Conservation (phyloP, 2,329 filamentous ascomycete genomes). For the Cladosporium sp. region DNA sequence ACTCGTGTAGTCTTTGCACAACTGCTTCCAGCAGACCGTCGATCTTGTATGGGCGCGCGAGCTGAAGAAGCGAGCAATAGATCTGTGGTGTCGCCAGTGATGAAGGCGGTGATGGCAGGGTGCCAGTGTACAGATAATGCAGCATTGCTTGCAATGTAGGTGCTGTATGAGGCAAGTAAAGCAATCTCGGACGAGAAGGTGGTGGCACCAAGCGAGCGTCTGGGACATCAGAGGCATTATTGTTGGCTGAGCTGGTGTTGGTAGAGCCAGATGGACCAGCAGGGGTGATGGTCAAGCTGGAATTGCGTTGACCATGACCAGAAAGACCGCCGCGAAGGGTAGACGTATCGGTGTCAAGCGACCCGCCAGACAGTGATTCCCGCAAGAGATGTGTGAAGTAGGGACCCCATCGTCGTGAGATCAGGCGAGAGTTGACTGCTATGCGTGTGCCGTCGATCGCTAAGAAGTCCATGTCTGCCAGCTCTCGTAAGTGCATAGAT, state of each 20-base stretch:
- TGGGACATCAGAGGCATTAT: conserved; percentile 46
- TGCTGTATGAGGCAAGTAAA: conserved; percentile 90
- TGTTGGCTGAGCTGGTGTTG: conserved; percentile 40
- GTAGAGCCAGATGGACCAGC: conserved; percentile 38
- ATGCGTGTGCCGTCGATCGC: conserved; percentile 88
- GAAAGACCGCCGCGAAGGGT: conserved; percentile 62
- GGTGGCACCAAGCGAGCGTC: conserved; percentile 52
- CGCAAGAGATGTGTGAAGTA: conserved; percentile 91
- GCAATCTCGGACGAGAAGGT: conserved; percentile 68
- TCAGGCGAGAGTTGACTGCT: conserved; percentile 85
- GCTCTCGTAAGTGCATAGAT: conserved; percentile 73
- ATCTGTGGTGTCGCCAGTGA: conserved; percentile 90
- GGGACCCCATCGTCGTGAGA: conserved; percentile 86
- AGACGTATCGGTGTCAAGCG: conserved; percentile 66
- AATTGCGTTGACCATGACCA: conserved; percentile 63
- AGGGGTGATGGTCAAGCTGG: conserved; percentile 79
- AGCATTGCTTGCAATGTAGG: conserved; percentile 86
- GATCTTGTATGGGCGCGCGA: conserved; percentile 87
- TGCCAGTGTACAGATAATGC: conserved; percentile 90
- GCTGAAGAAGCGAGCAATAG: conserved; percentile 88
- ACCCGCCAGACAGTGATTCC: conserved; percentile 64
- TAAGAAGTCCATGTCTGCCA: conserved; percentile 95
- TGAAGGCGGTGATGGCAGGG: conserved; percentile 71
- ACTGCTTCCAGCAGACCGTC: conserved; percentile 90
- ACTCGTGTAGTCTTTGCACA: conserved; percentile 81